Conservation (phyloP, 2,329 filamentous ascomycete species). For the Thermoascus crustaceus region DNA sequence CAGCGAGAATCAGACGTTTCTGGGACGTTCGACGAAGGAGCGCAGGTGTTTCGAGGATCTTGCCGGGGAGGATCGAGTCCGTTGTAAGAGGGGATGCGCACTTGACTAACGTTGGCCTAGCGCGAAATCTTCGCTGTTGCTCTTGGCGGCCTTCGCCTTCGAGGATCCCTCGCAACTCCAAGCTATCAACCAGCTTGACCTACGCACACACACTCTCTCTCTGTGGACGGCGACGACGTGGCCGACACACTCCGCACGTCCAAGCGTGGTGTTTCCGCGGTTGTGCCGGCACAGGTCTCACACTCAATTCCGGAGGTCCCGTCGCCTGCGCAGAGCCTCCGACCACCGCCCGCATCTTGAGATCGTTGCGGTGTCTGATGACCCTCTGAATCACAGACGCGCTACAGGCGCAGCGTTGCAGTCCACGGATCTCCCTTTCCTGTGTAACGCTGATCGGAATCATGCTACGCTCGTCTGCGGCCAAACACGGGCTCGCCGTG, state of each 20-base stretch:
- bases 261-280: too few relatives aligned
- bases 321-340: conserved; percentile 5
- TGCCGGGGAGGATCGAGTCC: conserved; percentile 20
- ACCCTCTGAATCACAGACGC: too few relatives aligned
- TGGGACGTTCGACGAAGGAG: conserved; percentile 1
- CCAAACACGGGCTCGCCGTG: conserved; percentile 17
- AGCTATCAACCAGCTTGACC: too few relatives aligned
- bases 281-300: conserved; percentile 9
- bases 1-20: not conserved
- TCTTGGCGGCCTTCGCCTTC: conserved; percentile 17
- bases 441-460: conserved; percentile 6
- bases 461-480: conserved; percentile 27
- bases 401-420: too few relatives aligned
- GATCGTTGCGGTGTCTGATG: too few relatives aligned
- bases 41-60: conserved; percentile 17
- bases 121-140: conserved; percentile 11
- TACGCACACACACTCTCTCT: too few relatives aligned
- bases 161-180: too few relatives aligned
- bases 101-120: conserved; percentile 17
- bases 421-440: conserved; percentile 1
- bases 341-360: too few relatives aligned
- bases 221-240: too few relatives aligned
- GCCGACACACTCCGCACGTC: too few relatives aligned
- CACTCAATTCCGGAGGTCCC: conserved; percentile 2
- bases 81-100: conserved; percentile 17